Conservation (phyloP, 1,284 basidiomycete species). For the Apiotrichum sp. region DNA sequence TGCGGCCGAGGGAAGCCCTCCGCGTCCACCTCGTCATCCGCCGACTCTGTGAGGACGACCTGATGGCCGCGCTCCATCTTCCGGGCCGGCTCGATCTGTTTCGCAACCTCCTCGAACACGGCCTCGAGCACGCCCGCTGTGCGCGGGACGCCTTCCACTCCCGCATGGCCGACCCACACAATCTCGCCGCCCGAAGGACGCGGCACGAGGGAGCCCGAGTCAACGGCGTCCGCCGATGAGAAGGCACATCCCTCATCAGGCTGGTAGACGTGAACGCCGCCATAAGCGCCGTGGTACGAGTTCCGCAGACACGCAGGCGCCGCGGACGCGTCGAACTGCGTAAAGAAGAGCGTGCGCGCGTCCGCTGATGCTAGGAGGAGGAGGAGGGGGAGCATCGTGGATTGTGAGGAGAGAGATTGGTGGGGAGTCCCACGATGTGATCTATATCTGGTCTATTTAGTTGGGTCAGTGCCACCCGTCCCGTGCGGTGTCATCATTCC, state of each 20-base stretch:
- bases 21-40: too few relatives aligned
- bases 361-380: not conserved
- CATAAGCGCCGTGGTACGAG: conserved; percentile 31
- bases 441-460: too few relatives aligned
- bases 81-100: too few relatives aligned
- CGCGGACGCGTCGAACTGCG: conserved; percentile 1
- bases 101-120: too few relatives aligned
- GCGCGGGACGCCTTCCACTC: conserved; percentile 4
- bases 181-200: not conserved
- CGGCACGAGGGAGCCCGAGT: conserved; percentile 17
- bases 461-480: too few relatives aligned
- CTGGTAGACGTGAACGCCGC: conserved; percentile 14
- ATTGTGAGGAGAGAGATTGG: too few relatives aligned
- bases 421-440: too few relatives aligned
- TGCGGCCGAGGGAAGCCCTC: not conserved
- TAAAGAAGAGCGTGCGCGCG: not conserved
- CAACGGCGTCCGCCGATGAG: not conserved
- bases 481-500: too few relatives aligned
- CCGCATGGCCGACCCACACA: conserved; percentile 11
- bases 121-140: not conserved
- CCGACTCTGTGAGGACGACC: too few relatives aligned
- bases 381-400: conserved; percentile 4
- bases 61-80: not conserved
- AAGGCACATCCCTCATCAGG: too few relatives aligned
- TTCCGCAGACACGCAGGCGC: conserved; percentile 17